phyloP scores from a whole-genome alignment of 139 green algal species.

The Micromonas commoda region DNA sequence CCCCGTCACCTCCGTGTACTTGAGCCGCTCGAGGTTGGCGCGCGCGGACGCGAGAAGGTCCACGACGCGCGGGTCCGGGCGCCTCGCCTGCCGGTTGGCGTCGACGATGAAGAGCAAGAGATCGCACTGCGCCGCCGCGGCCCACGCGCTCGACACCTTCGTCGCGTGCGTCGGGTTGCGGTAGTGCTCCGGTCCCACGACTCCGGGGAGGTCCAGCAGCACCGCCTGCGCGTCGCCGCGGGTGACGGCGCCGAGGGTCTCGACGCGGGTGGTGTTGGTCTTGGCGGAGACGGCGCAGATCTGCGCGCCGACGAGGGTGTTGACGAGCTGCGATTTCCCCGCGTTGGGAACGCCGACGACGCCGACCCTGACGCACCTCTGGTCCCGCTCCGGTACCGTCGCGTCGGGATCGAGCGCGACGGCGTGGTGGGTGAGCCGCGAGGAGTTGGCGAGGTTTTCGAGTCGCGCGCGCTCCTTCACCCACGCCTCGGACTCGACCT shows the following conservation, averaged over 20 bases:
- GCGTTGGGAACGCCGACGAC: conserved; percentile 52
- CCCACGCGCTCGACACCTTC: background rate
- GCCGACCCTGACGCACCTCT: conserved; percentile 32
- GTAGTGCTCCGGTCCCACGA: conserved; percentile 13
- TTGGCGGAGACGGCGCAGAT: conserved; percentile 64
- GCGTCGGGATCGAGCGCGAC: background rate
- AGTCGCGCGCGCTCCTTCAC: background rate
- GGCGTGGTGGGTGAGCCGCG: background rate
- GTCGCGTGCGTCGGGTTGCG: background rate
- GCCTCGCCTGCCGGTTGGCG: background rate
- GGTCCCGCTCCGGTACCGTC: too few species aligned
- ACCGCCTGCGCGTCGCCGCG: conserved; percentile 32
- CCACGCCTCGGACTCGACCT: background rate
- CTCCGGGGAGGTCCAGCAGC: conserved; percentile 21
- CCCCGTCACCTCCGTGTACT: background rate
- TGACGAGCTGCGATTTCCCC: conserved; percentile 53
- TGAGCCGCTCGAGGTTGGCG: background rate
- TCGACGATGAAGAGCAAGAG: conserved; percentile 17
- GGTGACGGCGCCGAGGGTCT: conserved; percentile 52
- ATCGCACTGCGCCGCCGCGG: background rate
- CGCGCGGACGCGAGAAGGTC: background rate
- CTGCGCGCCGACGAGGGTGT: conserved; percentile 47
- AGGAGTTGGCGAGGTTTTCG: background rate
- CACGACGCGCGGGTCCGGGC: background rate
- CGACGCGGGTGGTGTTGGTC: conserved; percentile 59